Evolutionary conservation across 352 stramenopile species (phyloP), one percentile per base, ranked within the genome.

Genomic region (Phytophthora capsici): DNA sequence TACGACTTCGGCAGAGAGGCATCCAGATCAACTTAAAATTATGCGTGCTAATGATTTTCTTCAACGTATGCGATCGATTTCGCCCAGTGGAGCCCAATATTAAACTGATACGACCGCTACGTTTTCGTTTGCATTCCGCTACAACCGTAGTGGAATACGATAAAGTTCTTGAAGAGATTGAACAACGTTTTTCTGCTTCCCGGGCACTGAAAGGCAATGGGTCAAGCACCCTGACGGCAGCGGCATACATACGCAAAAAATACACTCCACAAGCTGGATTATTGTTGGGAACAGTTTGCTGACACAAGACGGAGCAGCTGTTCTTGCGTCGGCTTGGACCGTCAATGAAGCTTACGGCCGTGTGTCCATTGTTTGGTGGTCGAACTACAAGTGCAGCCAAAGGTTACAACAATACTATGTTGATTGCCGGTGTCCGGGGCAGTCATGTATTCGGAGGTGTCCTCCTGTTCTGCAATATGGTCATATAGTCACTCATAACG

Each of bases 321-420:
- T n/a, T n/a, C n/a, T n/a, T n/a, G n/a, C n/a, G n/a, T n/a, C n/a
- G n/a, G n/a, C n/a, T n/a, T n/a, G n/a, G n/a, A n/a, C n/a, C n/a
- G n/a, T n/a, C n/a, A n/a, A n/a, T n/a, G n/a, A n/a, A n/a, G n/a
- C n/a, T n/a, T 36, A 10, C 30, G 12, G 30, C 30, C 30, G 30
- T 36, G 30, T 36, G 30, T 36, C 4, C 41, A 26, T 13, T 49
- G 43, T 49, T 32, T 32, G 10, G 7, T 34, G 43, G 43, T 17
- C 40, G 53, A n/a, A 53, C 53, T 6, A 61, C 53, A 9, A 61
- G 53, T 17, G 53, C 19, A 2, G 13, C 53, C 6, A 20, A 61
- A 14, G 41, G 53, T 1, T 30, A 61, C 10, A 61, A 61, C 30
- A 52, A 46, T 46, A 43, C 53, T 1, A 28, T 53, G 3, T 14